Base-by-base conservation (phyloP, 139 green algal genomes). In the Chlorella sp. region DNA sequence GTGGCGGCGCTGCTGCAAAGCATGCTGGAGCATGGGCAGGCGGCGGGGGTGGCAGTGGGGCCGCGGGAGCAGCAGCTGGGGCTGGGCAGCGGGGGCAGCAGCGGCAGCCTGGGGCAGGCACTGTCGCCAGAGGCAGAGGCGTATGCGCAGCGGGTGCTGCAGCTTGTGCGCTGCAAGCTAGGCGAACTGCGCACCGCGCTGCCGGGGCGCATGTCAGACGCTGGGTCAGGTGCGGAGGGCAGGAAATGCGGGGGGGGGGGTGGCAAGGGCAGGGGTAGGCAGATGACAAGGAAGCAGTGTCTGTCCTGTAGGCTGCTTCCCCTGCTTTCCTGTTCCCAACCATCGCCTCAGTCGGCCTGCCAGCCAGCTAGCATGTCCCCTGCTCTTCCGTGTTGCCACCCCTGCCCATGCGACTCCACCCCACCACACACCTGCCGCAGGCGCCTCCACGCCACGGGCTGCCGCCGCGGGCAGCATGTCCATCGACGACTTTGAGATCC, bases 401-500 rank as follows among this genome's bases (percentile, higher is more conserved):
- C 48, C 9, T 5, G 48, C 48, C 48, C 48, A 57, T 9, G 48
- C 48, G 9, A 11, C 22, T 16, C 2, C 64, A 73, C 11, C 0
- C 36, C 9, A 1, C 36, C 39, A 14, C 79, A 15, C 79, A 42
- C 81, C 53, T 18, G 7, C 5, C 81, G 40, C 89, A 92, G 92
- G 88, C 28, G 40, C 88, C 34, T 89, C 89, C 24, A 93, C 90
- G 32, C 88, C 90, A 21, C 83, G 79, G 26, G 60, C 80, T 2
- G n/a, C 42, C 32, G 34, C 79, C 53, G 86, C 73, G 42, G 78
- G 64, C 36, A 90, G 85, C 83, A 90, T 95, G 86, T 88, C 69
- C 83, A 97, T 98, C 73, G 92, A 98, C 37, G 98, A 99, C 85
- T 99, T 99, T 94, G 95, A 98, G 66, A 96, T 99, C 86, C 93